Conservation (phyloP, 2,329 filamentous ascomycete genomes). For the Blastomyces percursus region DNA sequence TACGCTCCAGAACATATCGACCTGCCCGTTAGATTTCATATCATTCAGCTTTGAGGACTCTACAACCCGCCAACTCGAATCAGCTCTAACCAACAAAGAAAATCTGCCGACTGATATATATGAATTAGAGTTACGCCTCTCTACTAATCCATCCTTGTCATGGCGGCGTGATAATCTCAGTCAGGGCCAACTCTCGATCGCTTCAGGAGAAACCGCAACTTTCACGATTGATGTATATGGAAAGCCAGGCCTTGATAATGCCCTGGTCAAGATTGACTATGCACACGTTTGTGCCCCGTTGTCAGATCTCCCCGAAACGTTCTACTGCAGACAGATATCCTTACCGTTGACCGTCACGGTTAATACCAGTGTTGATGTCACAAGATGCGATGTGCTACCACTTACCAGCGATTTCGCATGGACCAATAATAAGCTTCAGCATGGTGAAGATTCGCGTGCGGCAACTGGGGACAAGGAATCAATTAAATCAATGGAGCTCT, state of each 20-base stretch:
- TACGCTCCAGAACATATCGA: constrained; percentile 67
- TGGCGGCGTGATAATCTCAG: constrained; percentile 42
- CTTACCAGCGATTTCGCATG: constrained; percentile 61
- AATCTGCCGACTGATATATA: constrained; percentile 69
- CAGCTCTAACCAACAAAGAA: constrained; percentile 64
- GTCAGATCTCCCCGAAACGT: constrained; percentile 58
- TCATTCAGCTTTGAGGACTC: constrained; percentile 86
- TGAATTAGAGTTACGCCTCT: constrained; percentile 71
- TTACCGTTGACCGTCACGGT: constrained; percentile 79
- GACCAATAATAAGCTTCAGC: constrained; percentile 32
- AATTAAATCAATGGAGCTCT: constrained; percentile 3
- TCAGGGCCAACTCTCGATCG: constrained; percentile 49
- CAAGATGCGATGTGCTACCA: constrained; percentile 66
- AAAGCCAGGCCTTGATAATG: constrained; percentile 71
- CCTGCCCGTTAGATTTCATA: constrained; percentile 68
- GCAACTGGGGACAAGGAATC: constrained; percentile 4
- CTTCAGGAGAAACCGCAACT: constrained; percentile 54
- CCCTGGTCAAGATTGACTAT: constrained; percentile 75
- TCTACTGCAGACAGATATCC: constrained; percentile 74
- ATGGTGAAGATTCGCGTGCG: not conserved
- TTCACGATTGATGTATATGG: constrained; percentile 80
- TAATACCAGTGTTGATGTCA: constrained; percentile 77
- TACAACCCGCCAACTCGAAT: constrained; percentile 64
- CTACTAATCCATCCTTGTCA: constrained; percentile 55
- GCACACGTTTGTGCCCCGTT: constrained; percentile 61